Base-by-base conservation (phyloP, 768 basidiomycete species). In the Podaxis rugospora region DNA sequence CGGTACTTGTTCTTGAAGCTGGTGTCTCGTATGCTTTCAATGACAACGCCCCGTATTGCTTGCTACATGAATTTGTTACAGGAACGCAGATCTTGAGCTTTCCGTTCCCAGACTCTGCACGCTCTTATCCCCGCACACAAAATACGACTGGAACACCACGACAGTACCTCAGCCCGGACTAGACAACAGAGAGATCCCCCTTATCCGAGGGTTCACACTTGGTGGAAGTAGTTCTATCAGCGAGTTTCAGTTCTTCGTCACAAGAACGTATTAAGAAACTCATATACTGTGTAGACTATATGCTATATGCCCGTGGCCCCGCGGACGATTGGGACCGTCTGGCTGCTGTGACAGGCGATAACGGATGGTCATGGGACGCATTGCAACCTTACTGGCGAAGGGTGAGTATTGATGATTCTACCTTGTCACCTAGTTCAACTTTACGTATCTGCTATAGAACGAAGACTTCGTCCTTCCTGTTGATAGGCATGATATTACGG, bases 331-430 rank as follows among this genome's bases (percentile, higher is more conserved):
- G 62, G 50, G 63, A 69, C 47, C 55, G 65, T 9, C 59, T 64
- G 50, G 73, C 75, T 1, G 54, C 61, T 1, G 63, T 73, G 18
- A 70, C 74, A n/a, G 70, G 68, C 0, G 75, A 77, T 61, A 28
- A 58, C 1, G 73, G 75, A 1, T 78, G 76, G 76, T 65, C 71
- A 9, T 78, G 75, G 76, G 54, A 68, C 6, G 65, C 63, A 3
- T 64, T 78, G 18, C 63, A 67, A 14, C 68, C 68, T 3, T 77
- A 72, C 49, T 66, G 73, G 46, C 55, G 61, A 16, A 74, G 71
- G 69, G 75, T 73, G 46, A 54, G 25, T 44, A 14, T 49, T 50
- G n/a, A 10, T 28, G 11, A 18, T n/a, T 18, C 13, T 18, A 16
- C 39, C 10, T 37, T 28, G n/a, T 36, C 35, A 5, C 36, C 18